Evolutionary conservation across 495 filamentous ascomycete genomes (phyloP), one percentile per base, ranked within the genome.

Genomic region (Staphylotrichum tortipilum): DNA sequence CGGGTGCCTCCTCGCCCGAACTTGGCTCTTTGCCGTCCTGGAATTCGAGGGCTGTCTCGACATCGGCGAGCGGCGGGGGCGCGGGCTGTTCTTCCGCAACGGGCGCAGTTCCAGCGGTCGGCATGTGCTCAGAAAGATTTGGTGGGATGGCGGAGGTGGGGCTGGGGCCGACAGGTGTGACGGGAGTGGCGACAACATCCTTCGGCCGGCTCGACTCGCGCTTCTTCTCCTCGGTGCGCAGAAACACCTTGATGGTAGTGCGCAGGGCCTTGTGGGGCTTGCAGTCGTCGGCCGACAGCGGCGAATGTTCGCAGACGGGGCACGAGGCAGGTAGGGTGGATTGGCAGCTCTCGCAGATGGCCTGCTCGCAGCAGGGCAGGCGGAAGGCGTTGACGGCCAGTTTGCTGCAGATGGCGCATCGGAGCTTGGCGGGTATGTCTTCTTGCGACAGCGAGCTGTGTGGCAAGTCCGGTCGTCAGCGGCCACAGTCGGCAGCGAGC

Each of bases 331-430:
- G 80, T 15, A 94, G 74, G 24, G 81, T 84, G 8, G 78, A 66
- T 63, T 92, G 89, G 65, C 92, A 98, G 47, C 71, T 78, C 60
- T 91, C 86, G 69, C 94, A 97, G 49, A 96, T 94, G 21, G 85
- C 82, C 59, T 95, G 89, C 61, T 96, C 91, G 66, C 92, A 99
- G 66, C 92, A 99, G 7, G 90, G 89, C 10, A 95, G 71, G 26
- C 88, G 83, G 57, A 89, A 94, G 2, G 91, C 88, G 61, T 95
- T 90, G 51, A 91, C 70, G n/a, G 87, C 89, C 34, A 97, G 75
- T 62, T 86, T 88, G 66, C 83, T 92, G 70, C 92, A 97, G 50
- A 85, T 86, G 33, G 88, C 89, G 70, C 92, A 99, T 63, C 89
- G 81, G 44, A 97, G 79, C 79, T 96, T 96, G 60, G 86, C 86